These are phyloP conservation scores for Aspergillus coremiiformis DNA, from an alignment of 495 filamentous ascomycete genomes.

Conservation along the genomic window DNA sequence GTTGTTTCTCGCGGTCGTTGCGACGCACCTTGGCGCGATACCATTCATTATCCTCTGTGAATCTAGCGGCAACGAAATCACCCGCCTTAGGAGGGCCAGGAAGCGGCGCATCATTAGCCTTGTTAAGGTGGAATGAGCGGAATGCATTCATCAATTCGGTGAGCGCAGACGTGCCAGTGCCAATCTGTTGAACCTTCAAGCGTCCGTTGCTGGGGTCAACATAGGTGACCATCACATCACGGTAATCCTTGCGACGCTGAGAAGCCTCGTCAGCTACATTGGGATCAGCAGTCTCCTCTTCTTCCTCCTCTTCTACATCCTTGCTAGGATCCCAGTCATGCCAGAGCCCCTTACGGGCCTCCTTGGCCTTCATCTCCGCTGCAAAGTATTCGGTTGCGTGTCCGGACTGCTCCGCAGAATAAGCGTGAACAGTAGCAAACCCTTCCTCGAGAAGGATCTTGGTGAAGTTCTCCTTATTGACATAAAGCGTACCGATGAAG, in stretches of 20 bases:
- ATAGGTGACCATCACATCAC: constrained; percentile 84
- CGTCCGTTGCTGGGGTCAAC: constrained; percentile 64
- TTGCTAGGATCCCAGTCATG: constrained; percentile 85
- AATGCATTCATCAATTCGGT: constrained; percentile 83
- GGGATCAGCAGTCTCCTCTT: constrained; percentile 35
- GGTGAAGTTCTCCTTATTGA: constrained; percentile 94
- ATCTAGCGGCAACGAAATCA: constrained; percentile 82
- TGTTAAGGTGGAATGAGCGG: constrained; percentile 73
- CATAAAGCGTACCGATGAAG: constrained; percentile 90
- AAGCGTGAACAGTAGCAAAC: constrained; percentile 80
- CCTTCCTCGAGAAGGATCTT: constrained; percentile 93
- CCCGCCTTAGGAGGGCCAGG: constrained; percentile 79
- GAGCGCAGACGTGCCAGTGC: constrained; percentile 71
- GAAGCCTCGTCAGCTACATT: constrained; percentile 44
- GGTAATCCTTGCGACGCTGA: constrained; percentile 73
- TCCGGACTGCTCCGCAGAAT: constrained; percentile 92
- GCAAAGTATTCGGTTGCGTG: constrained; percentile 80
- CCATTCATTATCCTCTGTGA: constrained; percentile 81
- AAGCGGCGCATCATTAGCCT: constrained; percentile 62
- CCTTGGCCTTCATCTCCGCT: constrained; percentile 82
- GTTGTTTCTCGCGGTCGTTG: constrained; percentile 83
- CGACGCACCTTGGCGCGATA: constrained; percentile 87
- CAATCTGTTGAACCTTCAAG: constrained; percentile 84
- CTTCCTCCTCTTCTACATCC: constrained; percentile 54
- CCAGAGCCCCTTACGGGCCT: constrained; percentile 81